These are phyloP conservation scores for Podospora didyma DNA, from an alignment of 495 filamentous ascomycete species.

Conservation along the genomic window DNA sequence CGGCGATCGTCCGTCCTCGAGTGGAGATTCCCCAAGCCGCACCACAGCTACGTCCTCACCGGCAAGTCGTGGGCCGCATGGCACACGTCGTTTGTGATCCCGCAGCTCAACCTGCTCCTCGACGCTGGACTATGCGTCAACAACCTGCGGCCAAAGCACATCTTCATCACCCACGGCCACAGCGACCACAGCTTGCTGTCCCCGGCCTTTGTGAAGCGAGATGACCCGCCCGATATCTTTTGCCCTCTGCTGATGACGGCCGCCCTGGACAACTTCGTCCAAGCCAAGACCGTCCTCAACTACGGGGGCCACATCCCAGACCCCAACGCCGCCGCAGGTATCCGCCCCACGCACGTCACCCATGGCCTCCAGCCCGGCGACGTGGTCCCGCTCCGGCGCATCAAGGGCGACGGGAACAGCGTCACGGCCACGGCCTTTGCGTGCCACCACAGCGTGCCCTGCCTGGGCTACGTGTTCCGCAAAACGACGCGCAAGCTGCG, in stretches of 20 bases:
- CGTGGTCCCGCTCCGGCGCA: slow-evolving; percentile 19
- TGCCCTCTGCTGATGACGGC: slow-evolving; percentile 29
- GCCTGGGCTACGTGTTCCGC: slow-evolving; percentile 35
- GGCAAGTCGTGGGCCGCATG: slow-evolving; percentile 37
- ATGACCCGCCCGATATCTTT: slow-evolving; percentile 32
- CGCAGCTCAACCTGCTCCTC: slow-evolving; percentile 35
- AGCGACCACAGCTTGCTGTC: slow-evolving; percentile 34
- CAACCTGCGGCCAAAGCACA: slow-evolving; percentile 34
- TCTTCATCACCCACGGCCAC: slow-evolving; percentile 41
- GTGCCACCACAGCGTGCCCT: slow-evolving; percentile 37
- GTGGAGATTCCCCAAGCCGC: slow-evolving; percentile 35
- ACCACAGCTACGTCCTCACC: slow-evolving; percentile 29
- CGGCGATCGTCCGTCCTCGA: slow-evolving; percentile 32
- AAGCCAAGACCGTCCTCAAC: slow-evolving; percentile 26
- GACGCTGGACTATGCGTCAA: slow-evolving; percentile 36
- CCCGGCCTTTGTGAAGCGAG: slow-evolving; percentile 27
- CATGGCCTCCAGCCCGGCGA: slow-evolving; percentile 19
- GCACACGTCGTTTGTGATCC: slow-evolving; percentile 40
- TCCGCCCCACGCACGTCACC: slow-evolving; percentile 21
- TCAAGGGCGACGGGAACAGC: not conserved
- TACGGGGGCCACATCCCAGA: slow-evolving; percentile 18
- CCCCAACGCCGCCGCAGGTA: slow-evolving; percentile 1
- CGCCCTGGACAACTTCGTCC: slow-evolving; percentile 23
- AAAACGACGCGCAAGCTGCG: slow-evolving; percentile 22
- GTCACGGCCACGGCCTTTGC: slow-evolving; percentile 27